Evolutionary conservation across 176 grass and related monocot genomes (phyloP).

Genomic region (Hyparrhenia diplandra): DNA sequence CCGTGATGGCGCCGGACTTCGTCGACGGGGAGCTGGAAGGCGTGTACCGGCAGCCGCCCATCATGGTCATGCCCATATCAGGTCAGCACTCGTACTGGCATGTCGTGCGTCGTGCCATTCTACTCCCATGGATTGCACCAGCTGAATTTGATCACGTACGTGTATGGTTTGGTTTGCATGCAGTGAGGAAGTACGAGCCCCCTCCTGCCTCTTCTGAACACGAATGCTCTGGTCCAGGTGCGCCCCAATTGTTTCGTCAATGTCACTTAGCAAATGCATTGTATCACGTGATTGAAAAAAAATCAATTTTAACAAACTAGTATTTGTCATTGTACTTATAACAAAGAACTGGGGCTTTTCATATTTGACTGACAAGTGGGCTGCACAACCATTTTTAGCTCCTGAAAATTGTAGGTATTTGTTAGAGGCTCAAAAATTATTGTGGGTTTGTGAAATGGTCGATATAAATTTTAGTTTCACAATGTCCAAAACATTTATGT

Average conservation of each 20-base stretch:
- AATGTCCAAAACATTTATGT: not conserved
- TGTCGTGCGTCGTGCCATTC: not conserved
- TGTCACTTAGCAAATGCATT: too few relatives aligned
- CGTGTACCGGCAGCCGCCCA: slow-evolving; percentile 17
- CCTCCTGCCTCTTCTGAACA: slow-evolving; percentile 41
- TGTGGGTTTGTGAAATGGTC: not conserved
- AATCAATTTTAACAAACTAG: too few relatives aligned
- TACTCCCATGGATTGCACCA: not conserved
- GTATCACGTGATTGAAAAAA: too few relatives aligned
- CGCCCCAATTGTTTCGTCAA: not conserved
- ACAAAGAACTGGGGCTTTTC: too few relatives aligned
- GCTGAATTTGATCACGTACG: not conserved
- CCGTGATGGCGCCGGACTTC: not conserved
- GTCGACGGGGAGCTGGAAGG: slow-evolving; percentile 36
- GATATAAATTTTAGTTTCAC: not conserved
- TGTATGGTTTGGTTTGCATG: not conserved
- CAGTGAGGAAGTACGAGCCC: slow-evolving; percentile 52
- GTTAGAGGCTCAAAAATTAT: not conserved
- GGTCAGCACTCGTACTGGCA: slow-evolving; percentile 10
- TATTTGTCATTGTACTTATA: too few relatives aligned
- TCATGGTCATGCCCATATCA: slow-evolving; percentile 60
- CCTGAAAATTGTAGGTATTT: not conserved
- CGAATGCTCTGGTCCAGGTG: slow-evolving; percentile 50
- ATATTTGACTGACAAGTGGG: not conserved
- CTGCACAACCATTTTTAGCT: not conserved